Evolutionary conservation across 768 basidiomycete species (phyloP).

Genomic region (Suillus subalutaceus): DNA sequence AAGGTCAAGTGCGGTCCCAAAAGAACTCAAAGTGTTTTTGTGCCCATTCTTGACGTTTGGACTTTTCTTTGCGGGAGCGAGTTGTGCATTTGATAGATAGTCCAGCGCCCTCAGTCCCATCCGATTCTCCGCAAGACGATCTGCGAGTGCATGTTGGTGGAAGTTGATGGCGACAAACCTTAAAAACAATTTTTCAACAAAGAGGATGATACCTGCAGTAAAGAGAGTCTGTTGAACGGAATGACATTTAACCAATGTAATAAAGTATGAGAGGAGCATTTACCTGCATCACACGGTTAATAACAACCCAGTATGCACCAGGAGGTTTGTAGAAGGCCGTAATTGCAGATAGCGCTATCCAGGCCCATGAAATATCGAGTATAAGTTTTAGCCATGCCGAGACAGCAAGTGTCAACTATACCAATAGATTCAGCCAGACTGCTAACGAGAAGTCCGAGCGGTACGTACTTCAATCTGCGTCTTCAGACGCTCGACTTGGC

Average conservation of each 20-base stretch:
- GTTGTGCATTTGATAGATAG: conserved; percentile 67
- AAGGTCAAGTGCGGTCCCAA: conserved; percentile 42
- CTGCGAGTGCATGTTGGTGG: conserved; percentile 74
- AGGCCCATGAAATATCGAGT: conserved; percentile 69
- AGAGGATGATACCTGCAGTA: conserved; percentile 43
- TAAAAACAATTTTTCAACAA: conserved; percentile 62
- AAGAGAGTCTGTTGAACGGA: conserved; percentile 44
- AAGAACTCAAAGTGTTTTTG: conserved; percentile 40
- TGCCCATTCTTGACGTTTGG: conserved; percentile 50
- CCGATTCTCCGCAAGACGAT: conserved; percentile 71
- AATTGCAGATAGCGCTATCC: conserved; percentile 72
- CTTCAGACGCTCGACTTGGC: conserved; percentile 66
- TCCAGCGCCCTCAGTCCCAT: conserved; percentile 73
- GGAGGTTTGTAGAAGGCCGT: conserved; percentile 59
- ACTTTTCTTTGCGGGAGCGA: conserved; percentile 39
- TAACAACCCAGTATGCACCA: conserved; percentile 64
- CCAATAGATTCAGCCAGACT: conserved; percentile 5
- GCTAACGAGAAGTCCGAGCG: background rate
- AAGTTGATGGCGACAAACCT: conserved; percentile 82
- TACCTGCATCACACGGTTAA: conserved; percentile 76
- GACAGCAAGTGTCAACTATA: conserved; percentile 67
- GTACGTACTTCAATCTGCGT: conserved; percentile 65
- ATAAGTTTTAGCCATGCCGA: conserved; percentile 71
- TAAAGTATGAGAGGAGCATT: conserved; percentile 11
- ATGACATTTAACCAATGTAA: conserved; percentile 12